A percentile compares a stretch with the other conserved stretches of the same genome.
Conservation (phyloP, 371 early-diverging fungal species). For the Blakeslea trispora region DNA sequence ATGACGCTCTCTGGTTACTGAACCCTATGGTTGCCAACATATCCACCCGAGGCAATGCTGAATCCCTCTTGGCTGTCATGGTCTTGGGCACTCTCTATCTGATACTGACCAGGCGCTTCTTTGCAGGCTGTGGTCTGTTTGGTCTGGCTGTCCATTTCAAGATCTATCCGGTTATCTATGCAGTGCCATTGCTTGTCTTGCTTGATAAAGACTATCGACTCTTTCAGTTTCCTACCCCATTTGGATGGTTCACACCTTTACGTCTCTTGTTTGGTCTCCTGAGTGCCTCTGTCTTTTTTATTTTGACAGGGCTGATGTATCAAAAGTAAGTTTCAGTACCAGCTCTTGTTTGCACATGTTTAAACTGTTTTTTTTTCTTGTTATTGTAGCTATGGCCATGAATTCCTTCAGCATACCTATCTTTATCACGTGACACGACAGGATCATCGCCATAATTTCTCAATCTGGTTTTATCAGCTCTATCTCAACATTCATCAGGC, state of each 20-base stretch:
- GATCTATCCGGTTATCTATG: constrained; percentile 95
- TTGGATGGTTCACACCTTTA: constrained; percentile 51
- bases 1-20: constrained; percentile 76
- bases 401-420: constrained; percentile 90
- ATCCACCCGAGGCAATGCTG: constrained; percentile 94
- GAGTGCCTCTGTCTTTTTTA: constrained; percentile 72
- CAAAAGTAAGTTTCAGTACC: constrained; percentile 58
- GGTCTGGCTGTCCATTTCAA: constrained; percentile 97
- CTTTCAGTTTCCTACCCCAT: constrained; percentile 28
- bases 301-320: constrained; percentile 75
- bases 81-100: constrained; percentile 76
- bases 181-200: constrained; percentile 70
- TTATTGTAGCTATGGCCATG: constrained; percentile 78
- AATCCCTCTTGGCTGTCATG: constrained; percentile 79
- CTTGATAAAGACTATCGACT: constrained; percentile 57
- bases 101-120: constrained; percentile 57
- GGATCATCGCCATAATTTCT: constrained; percentile 98
- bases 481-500: constrained; percentile 69
- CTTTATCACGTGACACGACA: constrained; percentile 93
- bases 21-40: constrained; percentile 97
- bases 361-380: too few species aligned
- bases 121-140: constrained; percentile 70
- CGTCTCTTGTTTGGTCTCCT: constrained; percentile 72
- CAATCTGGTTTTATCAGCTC: constrained; percentile 92
- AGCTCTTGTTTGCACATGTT: too few species aligned